A percentile compares a stretch with the other conserved stretches of the same genome.
Evolutionary conservation across 2,329 filamentous ascomycete species (phyloP).

Genomic region (Colletotrichum melonis): DNA sequence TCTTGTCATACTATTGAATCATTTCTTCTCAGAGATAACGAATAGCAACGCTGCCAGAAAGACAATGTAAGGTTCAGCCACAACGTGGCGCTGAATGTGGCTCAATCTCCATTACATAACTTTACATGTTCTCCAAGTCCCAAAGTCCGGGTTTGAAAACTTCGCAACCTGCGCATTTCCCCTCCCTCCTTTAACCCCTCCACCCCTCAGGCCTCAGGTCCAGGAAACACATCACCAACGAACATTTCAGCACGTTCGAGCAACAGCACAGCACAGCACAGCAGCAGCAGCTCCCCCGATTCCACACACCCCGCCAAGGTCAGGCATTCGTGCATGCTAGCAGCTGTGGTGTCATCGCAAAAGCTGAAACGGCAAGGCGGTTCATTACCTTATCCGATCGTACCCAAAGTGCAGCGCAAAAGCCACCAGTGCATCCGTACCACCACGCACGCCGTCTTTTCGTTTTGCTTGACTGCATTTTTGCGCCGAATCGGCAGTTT

Average conservation of each 20-base stretch:
- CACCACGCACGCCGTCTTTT: not conserved
- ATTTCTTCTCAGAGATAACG: too few relatives aligned
- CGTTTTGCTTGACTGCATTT: not conserved
- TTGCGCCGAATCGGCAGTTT: not conserved
- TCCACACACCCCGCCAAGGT: conserved; percentile 27
- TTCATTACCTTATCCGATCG: conserved; percentile 5
- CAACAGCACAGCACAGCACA: conserved; percentile 9
- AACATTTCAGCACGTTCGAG: conserved; percentile 42
- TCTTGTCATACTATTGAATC: too few relatives aligned
- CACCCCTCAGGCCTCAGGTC: conserved; percentile 42
- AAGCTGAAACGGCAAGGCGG: conserved; percentile 26
- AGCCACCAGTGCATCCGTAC: conserved; percentile 5
- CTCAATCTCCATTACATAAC: not conserved
- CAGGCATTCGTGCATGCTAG: conserved; percentile 36
- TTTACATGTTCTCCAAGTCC: too few relatives aligned
- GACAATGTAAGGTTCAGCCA: not conserved
- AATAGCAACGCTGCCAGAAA: too few relatives aligned
- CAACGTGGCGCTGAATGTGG: not conserved
- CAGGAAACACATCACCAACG: conserved; percentile 39
- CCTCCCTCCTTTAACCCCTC: conserved; percentile 40
- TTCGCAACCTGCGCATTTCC: conserved; percentile 42
- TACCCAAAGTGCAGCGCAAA: conserved; percentile 18
- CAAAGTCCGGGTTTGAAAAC: conserved; percentile 36
- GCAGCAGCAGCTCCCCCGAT: conserved; percentile 17
- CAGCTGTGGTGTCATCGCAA: conserved; percentile 34